Evolutionary conservation across 2,329 filamentous ascomycete genomes (phyloP).

Genomic region (Scortechinia acanthostroma): DNA sequence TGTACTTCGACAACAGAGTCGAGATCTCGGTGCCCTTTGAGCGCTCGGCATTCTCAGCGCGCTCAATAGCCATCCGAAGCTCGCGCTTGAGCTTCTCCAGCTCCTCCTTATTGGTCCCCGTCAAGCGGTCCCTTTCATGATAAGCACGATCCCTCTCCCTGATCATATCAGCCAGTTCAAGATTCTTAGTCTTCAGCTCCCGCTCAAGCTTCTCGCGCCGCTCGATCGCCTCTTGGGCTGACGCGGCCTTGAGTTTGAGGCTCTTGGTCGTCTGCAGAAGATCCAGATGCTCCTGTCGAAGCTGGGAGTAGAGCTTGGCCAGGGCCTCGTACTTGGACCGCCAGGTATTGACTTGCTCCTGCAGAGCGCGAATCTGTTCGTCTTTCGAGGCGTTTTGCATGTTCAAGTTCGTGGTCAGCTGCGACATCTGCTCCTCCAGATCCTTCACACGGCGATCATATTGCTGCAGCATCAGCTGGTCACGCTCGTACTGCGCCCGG

Average conservation of each 20-base stretch:
- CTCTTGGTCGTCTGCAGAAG: conserved; percentile 92
- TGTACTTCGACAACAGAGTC: conserved; percentile 89
- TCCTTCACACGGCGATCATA: conserved; percentile 93
- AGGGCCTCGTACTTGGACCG: conserved; percentile 92
- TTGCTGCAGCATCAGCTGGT: conserved; percentile 93
- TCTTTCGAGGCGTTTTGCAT: conserved; percentile 86
- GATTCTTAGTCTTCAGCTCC: conserved; percentile 97
- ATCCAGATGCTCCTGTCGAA: conserved; percentile 90
- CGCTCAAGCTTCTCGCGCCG: conserved; percentile 89
- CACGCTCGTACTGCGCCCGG: conserved; percentile 89
- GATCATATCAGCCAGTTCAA: conserved; percentile 98
- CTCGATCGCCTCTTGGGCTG: conserved; percentile 93
- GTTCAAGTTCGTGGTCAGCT: conserved; percentile 75
- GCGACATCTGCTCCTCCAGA: conserved; percentile 76
- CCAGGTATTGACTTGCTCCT: conserved; percentile 98
- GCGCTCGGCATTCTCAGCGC: conserved; percentile 84
- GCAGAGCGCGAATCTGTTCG: conserved; percentile 83
- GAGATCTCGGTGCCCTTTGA: conserved; percentile 93
- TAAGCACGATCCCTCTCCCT: conserved; percentile 87
- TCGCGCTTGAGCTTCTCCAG: conserved; percentile 91
- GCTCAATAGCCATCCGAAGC: conserved; percentile 82
- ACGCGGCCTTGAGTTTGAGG: conserved; percentile 91
- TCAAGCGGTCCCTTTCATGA: conserved; percentile 84
- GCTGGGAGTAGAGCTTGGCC: conserved; percentile 92
- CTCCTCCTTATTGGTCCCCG: conserved; percentile 83